Evolutionary conservation across 2,329 filamentous ascomycete species (phyloP).

Genomic region (Trichophyton benhamiae): DNA sequence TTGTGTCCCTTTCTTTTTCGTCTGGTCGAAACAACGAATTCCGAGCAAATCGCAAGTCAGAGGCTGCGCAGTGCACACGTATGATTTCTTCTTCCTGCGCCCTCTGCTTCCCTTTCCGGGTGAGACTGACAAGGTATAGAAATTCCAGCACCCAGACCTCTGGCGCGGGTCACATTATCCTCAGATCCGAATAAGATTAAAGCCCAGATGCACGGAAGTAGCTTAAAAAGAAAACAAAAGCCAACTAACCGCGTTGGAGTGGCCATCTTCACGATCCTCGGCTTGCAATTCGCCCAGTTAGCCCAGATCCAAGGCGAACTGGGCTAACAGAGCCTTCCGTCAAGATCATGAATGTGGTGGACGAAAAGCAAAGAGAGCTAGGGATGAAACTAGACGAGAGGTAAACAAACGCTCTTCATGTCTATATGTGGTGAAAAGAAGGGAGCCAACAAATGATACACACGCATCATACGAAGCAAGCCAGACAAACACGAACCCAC

Average conservation of each 20-base stretch:
- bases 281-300: background rate
- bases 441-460: background rate
- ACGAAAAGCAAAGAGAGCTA: background rate
- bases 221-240: background rate
- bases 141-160: background rate
- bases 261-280: background rate
- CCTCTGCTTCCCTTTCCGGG: background rate
- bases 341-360: background rate
- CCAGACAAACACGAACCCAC: background rate
- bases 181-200: constrained; percentile 3
- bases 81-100: background rate
- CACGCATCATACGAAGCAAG: background rate
- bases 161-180: constrained; percentile 1
- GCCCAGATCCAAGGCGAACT: background rate
- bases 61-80: background rate
- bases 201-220: background rate
- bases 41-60: background rate
- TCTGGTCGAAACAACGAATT: background rate
- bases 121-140: background rate
- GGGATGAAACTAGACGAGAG: background rate
- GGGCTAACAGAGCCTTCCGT: background rate
- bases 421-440: background rate
- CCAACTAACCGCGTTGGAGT: constrained; percentile 1
- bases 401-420: too few relatives aligned
- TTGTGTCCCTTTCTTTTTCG: background rate